Conservation (phyloP, 805 yeast species). For the Nematodospora valgi region DNA sequence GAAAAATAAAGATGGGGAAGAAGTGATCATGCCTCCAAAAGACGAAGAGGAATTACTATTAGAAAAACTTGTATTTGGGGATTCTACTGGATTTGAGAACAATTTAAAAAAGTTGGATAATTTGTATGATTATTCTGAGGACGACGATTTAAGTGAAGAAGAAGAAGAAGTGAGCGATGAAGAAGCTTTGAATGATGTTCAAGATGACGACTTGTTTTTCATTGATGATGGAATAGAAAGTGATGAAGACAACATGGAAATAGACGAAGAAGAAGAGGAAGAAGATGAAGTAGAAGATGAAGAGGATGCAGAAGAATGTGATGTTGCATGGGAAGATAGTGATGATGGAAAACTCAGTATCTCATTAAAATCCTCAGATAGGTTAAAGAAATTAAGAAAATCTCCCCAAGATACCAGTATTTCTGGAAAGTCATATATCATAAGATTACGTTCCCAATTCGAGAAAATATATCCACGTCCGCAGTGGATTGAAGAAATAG, state of each 20-base stretch:
- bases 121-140: slow-evolving; percentile 43
- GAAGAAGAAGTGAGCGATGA: slow-evolving; percentile 31
- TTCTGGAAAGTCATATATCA: slow-evolving; percentile 57
- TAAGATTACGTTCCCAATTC: slow-evolving; percentile 68
- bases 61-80: slow-evolving; percentile 89
- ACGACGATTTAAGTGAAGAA: slow-evolving; percentile 17
- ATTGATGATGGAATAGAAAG: slow-evolving; percentile 42
- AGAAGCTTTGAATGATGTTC: slow-evolving; percentile 26
- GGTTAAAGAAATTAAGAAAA: slow-evolving; percentile 67
- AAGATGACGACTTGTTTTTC: slow-evolving; percentile 40
- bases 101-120: slow-evolving; percentile 62
- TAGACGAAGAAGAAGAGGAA: slow-evolving; percentile 20
- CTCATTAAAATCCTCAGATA: slow-evolving; percentile 56
- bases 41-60: slow-evolving; percentile 79
- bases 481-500: slow-evolving; percentile 58
- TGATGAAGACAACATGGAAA: slow-evolving; percentile 21
- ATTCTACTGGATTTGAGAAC: slow-evolving; percentile 65
- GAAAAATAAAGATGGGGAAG: slow-evolving; percentile 13
- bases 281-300: slow-evolving; percentile 26
- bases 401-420: slow-evolving; percentile 51
- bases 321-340: slow-evolving; percentile 73
- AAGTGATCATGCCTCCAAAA: slow-evolving; percentile 56
- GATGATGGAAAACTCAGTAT: slow-evolving; percentile 78
- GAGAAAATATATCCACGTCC: slow-evolving; percentile 80
- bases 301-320: slow-evolving; percentile 20